Percentiles rank a stretch among this genome's conserved stretches.
Evolutionary conservation across 2,329 filamentous ascomycete species (phyloP).

Genomic region (Botrytis squamosa): DNA sequence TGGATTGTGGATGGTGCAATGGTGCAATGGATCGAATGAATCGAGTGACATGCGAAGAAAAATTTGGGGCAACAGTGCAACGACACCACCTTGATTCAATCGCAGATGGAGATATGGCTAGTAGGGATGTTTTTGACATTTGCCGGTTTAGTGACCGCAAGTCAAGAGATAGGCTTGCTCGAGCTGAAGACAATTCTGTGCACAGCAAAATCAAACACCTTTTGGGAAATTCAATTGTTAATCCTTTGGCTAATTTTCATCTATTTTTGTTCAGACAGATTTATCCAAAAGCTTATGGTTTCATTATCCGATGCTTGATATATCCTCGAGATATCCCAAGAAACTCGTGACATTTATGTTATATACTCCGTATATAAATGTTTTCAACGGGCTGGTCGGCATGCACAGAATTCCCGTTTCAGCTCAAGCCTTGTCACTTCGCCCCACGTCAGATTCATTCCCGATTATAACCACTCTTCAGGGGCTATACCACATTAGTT

Average conservation of each 20-base stretch:
- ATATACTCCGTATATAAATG: not conserved
- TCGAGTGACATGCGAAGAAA: not conserved
- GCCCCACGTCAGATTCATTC: not conserved
- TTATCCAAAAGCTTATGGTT: not conserved
- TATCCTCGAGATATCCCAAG: not conserved
- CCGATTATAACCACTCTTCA: not conserved
- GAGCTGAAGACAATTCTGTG: not conserved
- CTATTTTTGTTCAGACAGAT: rapidly evolving
- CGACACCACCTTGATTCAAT: not conserved
- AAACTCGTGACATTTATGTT: not conserved
- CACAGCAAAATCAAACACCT: not conserved
- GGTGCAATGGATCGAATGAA: not conserved
- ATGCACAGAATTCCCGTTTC: not conserved
- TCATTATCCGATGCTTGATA: not conserved
- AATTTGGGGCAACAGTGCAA: not conserved
- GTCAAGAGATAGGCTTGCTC: not conserved
- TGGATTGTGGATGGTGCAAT: not conserved
- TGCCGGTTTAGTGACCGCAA: not conserved
- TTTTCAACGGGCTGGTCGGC: not conserved
- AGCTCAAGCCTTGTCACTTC: not conserved
- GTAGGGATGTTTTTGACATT: not conserved
- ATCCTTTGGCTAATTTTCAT: not conserved
- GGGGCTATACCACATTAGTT: not conserved
- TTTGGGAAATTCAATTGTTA: not conserved
- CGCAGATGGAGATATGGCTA: not conserved